Base-by-base conservation (phyloP, 225 moss, liverwort and hornwort genomes). In the Physcomitrium patens region DNA sequence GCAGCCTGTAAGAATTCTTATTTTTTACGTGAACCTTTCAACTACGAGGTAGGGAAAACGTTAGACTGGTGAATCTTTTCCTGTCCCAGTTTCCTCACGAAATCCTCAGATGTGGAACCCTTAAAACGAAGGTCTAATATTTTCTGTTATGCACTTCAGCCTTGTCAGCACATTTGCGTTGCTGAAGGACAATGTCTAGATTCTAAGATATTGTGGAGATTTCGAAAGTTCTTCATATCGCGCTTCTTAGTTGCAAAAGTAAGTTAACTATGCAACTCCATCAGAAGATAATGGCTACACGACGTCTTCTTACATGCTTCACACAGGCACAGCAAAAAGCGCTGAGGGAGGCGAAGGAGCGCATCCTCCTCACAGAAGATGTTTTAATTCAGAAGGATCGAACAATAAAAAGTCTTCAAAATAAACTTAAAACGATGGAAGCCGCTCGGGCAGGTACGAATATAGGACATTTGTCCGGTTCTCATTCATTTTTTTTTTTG, bases 271-370 rank as follows among this genome's bases (percentile, higher is more conserved):
- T 50, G 57, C 65, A 67, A 18, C 44, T 31, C 51, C 63, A 23
- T 43, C 23, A 58, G 50, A 61, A 31, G 52, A 9, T 74, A 43
- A 27, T 42, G 54, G 20, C 31, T 72, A 42, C 69, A 50, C 73
- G 27, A 20, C 48, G 53, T 77, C 56, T 28, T 78, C 58, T 73
- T 28, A n/a, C 42, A 56, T 47, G 61, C 23, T 81, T 64, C 57
- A 48, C 43, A 18, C 57, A 79, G 79, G 79, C 74, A 27, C 86
- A 86, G 60, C 80, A 71, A 22, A 86, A 86, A 75, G 83, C 79
- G 3, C 61, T 86, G 31, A 68, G 80, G 17, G 82, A 84, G 71
- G 85, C 82, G 0, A 85, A 82, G 78, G 85, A 88, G 72, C 80
- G 85, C 37, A 79, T 88, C 48, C 60, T 57, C 52, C 77, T 85